Base-by-base conservation (phyloP, 768 basidiomycete species). In the Chalciporus pseudorubinellus region DNA sequence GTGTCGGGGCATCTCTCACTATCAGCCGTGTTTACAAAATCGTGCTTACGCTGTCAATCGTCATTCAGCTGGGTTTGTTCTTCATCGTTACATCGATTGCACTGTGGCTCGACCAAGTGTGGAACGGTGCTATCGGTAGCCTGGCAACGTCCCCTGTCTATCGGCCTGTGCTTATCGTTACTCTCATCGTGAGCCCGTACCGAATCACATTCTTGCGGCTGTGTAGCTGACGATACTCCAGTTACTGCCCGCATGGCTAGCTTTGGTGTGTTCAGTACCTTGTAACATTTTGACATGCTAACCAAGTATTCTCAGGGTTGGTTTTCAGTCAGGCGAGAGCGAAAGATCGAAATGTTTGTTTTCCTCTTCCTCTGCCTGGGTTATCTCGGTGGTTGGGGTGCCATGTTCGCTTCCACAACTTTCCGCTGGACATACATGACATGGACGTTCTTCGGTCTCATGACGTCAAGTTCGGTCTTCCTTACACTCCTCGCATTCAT, bases 1-100 rank as follows among this genome's bases (percentile, higher is more conserved):
- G 88, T 50, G 82, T 91, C 46, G 89, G 89, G 33, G 88, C 89
- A 11, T 87, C 84, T 6, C 70, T 81, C 58, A 75, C 74, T 11
- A 89, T 92, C 69, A 87, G 86, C 66, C 79, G 83, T 31, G 67
- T 87, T 53, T 92, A 92, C 75, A 87, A 82, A 66, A 70, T 83
- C 42, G 83, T 89, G 50, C 76, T 90, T 36, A 71, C 77, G 14
- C 70, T 90, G 50, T 88, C 86, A 6, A 87, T 87, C 58, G 74
- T 79, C 36, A 81, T 90, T 44, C 89, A 90, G 60, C 71, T 92
- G n/a, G 80, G 83, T 20, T 55, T 88, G 40, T 92, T 90, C 75
- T 92, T 91, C 72, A 82, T 91, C 68, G 74, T 79, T 26, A 75
- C 78, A 39, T 79, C 87, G 3, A 81, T 85, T 21, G 81, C 79